Evolutionary conservation across 2,329 filamentous ascomycete genomes (phyloP).

Genomic region (Plectosphaerella cucumerina): DNA sequence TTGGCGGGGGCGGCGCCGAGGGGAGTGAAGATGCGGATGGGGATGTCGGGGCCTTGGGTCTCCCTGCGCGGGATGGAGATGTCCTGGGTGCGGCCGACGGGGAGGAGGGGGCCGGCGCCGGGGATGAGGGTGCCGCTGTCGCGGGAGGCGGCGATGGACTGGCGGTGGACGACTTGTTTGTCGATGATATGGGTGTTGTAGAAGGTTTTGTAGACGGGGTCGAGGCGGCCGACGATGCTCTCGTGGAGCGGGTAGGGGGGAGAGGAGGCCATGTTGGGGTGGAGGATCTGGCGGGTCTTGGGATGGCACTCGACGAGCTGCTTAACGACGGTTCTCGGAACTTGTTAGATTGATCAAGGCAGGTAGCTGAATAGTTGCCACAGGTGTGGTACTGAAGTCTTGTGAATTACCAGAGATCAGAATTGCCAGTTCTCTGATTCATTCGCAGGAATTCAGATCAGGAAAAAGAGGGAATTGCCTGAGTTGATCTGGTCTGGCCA

Average conservation of each 20-base stretch:
- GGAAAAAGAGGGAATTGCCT: no score
- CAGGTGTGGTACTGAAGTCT: no score
- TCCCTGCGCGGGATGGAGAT: constrained; percentile 35
- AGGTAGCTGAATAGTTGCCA: no score
- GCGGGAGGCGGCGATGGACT: constrained; percentile 47
- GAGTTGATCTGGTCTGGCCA: no score
- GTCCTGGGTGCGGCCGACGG: constrained; percentile 43
- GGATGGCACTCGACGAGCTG: no score
- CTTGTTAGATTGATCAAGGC: no score
- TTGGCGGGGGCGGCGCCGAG: constrained; percentile 31
- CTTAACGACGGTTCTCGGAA: no score
- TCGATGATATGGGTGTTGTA: constrained; percentile 48
- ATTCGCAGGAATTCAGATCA: no score
- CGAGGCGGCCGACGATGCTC: constrained; percentile 28
- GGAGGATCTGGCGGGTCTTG: no score
- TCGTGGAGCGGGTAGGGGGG: constrained; percentile 11
- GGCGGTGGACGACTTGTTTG: constrained; percentile 49
- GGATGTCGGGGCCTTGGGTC: constrained; percentile 42
- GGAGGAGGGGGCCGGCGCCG: constrained; percentile 42
- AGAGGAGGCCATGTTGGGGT: constrained; percentile 20
- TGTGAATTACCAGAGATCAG: no score
- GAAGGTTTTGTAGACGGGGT: constrained; percentile 47
- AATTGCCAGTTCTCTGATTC: no score
- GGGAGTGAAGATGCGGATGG: constrained; percentile 47
- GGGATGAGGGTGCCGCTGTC: constrained; percentile 47